phyloP scores from a whole-genome alignment of 345 rosid genomes.

The Euphorbia peplus region DNA sequence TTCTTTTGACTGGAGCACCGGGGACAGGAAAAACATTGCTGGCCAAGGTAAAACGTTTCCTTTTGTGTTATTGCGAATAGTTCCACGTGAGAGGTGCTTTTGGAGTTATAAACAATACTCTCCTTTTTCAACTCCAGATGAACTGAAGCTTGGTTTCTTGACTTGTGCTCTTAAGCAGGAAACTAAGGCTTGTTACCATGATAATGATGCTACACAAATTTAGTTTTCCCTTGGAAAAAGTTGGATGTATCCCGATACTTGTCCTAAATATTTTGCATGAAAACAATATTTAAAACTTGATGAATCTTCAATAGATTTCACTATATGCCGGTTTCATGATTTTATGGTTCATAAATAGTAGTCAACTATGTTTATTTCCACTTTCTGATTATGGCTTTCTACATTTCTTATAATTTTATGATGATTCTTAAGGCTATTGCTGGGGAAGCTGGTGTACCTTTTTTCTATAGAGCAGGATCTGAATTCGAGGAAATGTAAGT shows the following conservation, averaged over 20 bases:
- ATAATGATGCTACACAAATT: not conserved
- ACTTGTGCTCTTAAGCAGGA: not conserved
- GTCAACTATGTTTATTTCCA: not conserved
- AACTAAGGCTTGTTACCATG: not conserved
- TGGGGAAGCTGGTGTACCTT: constrained; percentile 99
- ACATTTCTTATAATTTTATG: not conserved
- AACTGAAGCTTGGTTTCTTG: not conserved
- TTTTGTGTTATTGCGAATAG: constrained; percentile 1
- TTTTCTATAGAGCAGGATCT: constrained; percentile 98
- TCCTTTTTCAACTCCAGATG: not conserved
- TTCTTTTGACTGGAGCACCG: constrained; percentile 98
- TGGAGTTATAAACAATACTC: too few species aligned
- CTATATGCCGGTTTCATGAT: not conserved
- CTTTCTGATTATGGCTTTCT: constrained; percentile 13
- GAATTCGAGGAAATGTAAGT: constrained; percentile 99
- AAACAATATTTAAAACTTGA: not conserved
- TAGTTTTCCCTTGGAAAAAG: not conserved
- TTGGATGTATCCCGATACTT: not conserved
- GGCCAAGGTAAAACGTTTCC: constrained; percentile 63
- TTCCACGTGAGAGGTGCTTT: not conserved
- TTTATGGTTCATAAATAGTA: not conserved
- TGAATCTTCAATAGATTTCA: not conserved
- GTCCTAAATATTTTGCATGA: not conserved
- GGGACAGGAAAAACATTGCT: constrained; percentile 98
- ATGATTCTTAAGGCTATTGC: constrained; percentile 80